These are phyloP conservation scores for Gymnopilus dilepis DNA, from an alignment of 768 basidiomycete species.

Conservation along the genomic window DNA sequence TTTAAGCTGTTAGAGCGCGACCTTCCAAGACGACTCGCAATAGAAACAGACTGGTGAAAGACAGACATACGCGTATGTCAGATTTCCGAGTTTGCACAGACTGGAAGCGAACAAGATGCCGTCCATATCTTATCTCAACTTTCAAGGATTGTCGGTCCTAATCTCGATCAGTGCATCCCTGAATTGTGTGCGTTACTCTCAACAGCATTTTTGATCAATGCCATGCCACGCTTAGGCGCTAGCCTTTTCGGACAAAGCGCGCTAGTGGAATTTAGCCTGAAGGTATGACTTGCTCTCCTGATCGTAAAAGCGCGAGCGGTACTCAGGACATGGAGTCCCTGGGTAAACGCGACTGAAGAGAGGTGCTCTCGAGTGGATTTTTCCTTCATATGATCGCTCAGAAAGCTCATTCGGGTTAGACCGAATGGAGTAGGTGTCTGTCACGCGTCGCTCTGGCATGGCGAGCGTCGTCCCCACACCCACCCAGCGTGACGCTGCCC, in stretches of 20 bases:
- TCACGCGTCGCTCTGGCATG: conserved; percentile 3
- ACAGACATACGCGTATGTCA: conserved; percentile 6
- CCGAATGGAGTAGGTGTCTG: neutral
- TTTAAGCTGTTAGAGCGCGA: conserved; percentile 1
- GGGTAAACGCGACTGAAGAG: neutral
- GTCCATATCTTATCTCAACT: neutral
- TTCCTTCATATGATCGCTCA: conserved; percentile 1
- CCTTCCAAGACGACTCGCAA: conserved; percentile 1
- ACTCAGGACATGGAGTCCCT: neutral
- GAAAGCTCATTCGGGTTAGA: neutral
- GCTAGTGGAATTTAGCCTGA: conserved; percentile 3
- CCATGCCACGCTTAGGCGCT: conserved; percentile 4
- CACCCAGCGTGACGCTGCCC: neutral
- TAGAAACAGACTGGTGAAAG: neutral
- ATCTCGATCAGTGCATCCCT: conserved; percentile 8
- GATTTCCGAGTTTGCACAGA: neutral
- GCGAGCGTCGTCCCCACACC: conserved; percentile 6
- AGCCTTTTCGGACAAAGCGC: conserved; percentile 9
- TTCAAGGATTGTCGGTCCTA: neutral
- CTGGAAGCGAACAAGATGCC: conserved; percentile 4
- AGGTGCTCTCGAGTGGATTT: neutral
- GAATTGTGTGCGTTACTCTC: neutral
- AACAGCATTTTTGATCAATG: conserved; percentile 4
- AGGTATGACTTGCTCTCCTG: neutral
- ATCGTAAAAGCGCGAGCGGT: neutral